These are phyloP conservation scores for Pholiota conissans DNA, from an alignment of 768 basidiomycete genomes.

Conservation along the genomic window DNA sequence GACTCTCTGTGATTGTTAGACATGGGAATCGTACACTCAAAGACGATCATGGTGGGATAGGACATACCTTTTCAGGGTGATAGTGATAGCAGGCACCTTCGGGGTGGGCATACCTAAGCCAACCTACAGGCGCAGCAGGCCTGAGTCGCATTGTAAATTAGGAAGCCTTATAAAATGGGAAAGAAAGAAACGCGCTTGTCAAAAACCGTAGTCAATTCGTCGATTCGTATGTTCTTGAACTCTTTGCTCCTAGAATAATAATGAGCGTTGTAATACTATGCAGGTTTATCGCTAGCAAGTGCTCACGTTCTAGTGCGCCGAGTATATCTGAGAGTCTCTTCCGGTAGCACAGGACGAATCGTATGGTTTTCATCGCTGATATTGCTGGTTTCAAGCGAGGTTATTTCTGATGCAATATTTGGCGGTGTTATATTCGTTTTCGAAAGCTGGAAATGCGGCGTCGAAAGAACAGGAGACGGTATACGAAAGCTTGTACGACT, in stretches of 20 bases:
- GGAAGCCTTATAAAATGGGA: not conserved
- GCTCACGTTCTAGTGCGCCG: constrained; percentile 23
- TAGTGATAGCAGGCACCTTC: constrained; percentile 64
- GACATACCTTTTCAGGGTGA: constrained; percentile 41
- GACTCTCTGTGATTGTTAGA: constrained; percentile 36
- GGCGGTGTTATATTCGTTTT: not conserved
- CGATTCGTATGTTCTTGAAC: not conserved
- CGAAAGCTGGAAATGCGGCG: not conserved
- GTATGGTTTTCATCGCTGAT: not conserved
- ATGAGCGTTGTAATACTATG: not conserved
- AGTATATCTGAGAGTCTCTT: constrained; percentile 18
- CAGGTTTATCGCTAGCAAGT: not conserved
- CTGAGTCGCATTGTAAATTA: constrained; percentile 9
- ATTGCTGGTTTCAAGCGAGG: not conserved
- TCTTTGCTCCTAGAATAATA: constrained; percentile 5
- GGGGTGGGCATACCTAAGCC: constrained; percentile 52
- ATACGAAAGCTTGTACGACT: not conserved
- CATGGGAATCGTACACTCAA: no score
- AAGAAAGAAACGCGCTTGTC: constrained; percentile 4
- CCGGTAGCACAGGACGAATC: constrained; percentile 19
- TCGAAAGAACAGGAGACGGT: not conserved
- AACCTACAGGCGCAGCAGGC: constrained; percentile 32
- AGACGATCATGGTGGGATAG: not conserved
- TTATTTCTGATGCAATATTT: not conserved
- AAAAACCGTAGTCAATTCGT: constrained; percentile 10